Evolutionary conservation across 1,139 yeast genomes (phyloP).

Genomic region (Pneumocystis jirovecii): DNA sequence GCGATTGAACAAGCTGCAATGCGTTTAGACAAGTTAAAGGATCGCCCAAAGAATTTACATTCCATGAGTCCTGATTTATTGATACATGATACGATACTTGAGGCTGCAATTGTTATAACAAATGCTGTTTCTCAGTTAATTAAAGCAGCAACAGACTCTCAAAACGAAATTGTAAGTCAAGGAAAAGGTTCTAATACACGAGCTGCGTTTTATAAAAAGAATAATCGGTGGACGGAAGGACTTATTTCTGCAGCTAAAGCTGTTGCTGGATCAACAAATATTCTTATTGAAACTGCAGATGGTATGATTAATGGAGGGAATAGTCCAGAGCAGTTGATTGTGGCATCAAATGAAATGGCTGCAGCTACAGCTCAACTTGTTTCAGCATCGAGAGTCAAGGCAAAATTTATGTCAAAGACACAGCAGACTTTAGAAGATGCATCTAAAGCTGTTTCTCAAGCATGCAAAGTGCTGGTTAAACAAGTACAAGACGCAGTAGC

Average conservation of each 20-base stretch:
- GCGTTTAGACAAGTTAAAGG: conserved; percentile 41
- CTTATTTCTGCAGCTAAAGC: conserved; percentile 81
- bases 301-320: conserved; percentile 54
- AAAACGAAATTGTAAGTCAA: conserved; percentile 61
- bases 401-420: conserved; percentile 58
- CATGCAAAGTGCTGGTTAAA: conserved; percentile 56
- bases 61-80: conserved; percentile 48
- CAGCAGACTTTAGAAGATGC: conserved; percentile 63
- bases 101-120: conserved; percentile 71
- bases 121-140: conserved; percentile 63
- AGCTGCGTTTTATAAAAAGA: conserved; percentile 71
- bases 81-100: conserved; percentile 61
- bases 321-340: conserved; percentile 72
- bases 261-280: conserved; percentile 71
- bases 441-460: conserved; percentile 52
- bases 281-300: conserved; percentile 71
- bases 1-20: conserved; percentile 54
- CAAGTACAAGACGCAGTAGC: conserved; percentile 52
- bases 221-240: conserved; percentile 91
- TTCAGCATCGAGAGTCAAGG: conserved; percentile 82
- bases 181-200: conserved; percentile 54
- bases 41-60: conserved; percentile 37
- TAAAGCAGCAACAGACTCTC: conserved; percentile 66
- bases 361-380: conserved; percentile 88
- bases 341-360: conserved; percentile 83